Percentiles rank a stretch among this genome's conserved stretches.
These are phyloP conservation scores for Suillus weaverae DNA, from an alignment of 768 basidiomycete genomes.

Conservation along the genomic window DNA sequence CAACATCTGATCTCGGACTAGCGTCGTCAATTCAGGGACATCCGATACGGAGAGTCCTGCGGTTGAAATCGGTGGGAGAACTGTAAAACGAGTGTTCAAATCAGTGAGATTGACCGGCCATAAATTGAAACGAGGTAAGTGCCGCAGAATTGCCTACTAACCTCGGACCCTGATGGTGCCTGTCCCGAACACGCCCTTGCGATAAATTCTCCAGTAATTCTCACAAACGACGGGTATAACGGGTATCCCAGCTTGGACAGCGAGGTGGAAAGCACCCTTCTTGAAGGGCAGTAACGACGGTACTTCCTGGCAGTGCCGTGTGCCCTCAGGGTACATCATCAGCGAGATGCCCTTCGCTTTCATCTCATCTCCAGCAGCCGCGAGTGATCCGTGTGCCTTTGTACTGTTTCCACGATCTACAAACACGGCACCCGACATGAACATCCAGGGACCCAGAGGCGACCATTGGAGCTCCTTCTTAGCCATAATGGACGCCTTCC, in stretches of 20 bases:
- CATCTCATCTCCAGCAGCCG: slow-evolving; percentile 77
- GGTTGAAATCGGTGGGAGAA: slow-evolving; percentile 88
- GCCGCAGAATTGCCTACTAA: slow-evolving; percentile 16
- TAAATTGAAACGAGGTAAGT: background rate
- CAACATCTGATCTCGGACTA: slow-evolving; percentile 81
- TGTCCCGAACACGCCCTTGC: slow-evolving; percentile 68
- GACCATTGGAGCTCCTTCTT: slow-evolving; percentile 87
- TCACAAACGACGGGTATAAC: slow-evolving; percentile 91
- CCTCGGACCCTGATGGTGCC: slow-evolving; percentile 84
- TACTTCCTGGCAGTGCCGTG: slow-evolving; percentile 67
- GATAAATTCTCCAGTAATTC: slow-evolving; percentile 90
- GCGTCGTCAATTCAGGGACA: slow-evolving; percentile 61
- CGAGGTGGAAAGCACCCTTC: slow-evolving; percentile 97
- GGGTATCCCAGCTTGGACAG: slow-evolving; percentile 86
- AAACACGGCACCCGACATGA: slow-evolving; percentile 86
- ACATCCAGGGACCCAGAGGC: slow-evolving; percentile 92
- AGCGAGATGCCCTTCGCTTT: slow-evolving; percentile 68
- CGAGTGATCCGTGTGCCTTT: slow-evolving; percentile 72
- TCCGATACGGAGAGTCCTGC: slow-evolving; percentile 68
- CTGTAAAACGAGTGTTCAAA: slow-evolving; percentile 40
- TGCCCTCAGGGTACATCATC: slow-evolving; percentile 98
- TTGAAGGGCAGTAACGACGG: slow-evolving; percentile 85
- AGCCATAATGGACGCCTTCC: slow-evolving; percentile 83
- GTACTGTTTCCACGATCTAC: slow-evolving; percentile 82
- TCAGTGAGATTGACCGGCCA: slow-evolving; percentile 12